A percentile compares a stretch with the other conserved stretches of the same genome.
These are phyloP conservation scores for Begonia masoniana DNA, from an alignment of 306 rosid genomes.

Conservation along the genomic window DNA sequence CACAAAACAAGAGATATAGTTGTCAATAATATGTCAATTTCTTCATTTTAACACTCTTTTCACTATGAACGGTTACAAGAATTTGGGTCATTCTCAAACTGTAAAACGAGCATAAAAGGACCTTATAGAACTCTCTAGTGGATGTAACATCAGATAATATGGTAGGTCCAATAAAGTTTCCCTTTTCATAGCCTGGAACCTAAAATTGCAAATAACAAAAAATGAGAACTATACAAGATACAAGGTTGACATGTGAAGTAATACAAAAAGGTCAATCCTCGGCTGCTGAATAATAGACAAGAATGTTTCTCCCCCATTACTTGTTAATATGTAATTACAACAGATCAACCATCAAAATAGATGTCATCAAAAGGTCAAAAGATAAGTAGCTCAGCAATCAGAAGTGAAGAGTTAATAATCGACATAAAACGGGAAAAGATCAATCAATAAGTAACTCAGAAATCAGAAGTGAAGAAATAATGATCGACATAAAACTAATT, in stretches of 20 bases:
- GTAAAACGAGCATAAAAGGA: slow-evolving; percentile 4
- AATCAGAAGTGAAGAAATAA: no score
- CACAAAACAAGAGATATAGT: slow-evolving; percentile 16
- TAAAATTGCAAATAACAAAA: slow-evolving; percentile 13
- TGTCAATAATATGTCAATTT: slow-evolving; percentile 22
- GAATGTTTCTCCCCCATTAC: no score
- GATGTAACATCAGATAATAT: slow-evolving; percentile 46
- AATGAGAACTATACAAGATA: not conserved
- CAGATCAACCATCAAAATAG: no score
- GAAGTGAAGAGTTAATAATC: no score
- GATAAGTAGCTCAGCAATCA: no score
- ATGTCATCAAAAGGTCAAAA: no score
- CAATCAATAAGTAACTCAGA: no score
- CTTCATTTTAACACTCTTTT: slow-evolving; percentile 7
- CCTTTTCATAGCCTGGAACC: slow-evolving; percentile 62
- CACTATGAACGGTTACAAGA: slow-evolving; percentile 4
- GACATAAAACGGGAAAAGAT: no score
- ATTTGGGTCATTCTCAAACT: not conserved
- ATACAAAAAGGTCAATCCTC: no score
- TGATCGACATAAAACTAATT: no score
- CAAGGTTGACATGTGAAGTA: not conserved
- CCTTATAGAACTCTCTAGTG: slow-evolving; percentile 62
- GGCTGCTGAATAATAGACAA: no score
- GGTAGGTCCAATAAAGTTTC: slow-evolving; percentile 60
- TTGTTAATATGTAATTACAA: no score